Percentiles rank a stretch among this genome's conserved stretches.
Conservation (phyloP, 495 filamentous ascomycete genomes). For the Friedmanniomyces simplex region DNA sequence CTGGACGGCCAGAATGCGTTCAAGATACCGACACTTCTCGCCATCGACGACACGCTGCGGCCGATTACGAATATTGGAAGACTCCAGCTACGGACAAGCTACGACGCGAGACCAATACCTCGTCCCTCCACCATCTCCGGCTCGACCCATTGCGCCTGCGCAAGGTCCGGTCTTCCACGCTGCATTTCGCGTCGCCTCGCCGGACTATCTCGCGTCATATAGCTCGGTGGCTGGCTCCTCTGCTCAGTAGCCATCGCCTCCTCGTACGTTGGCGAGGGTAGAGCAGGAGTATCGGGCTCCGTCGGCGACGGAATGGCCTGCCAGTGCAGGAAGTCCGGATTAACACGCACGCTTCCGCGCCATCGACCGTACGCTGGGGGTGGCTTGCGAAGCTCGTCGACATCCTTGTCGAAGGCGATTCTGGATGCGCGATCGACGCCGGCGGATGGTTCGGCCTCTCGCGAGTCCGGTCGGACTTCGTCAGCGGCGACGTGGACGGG, state of each 20-base stretch:
- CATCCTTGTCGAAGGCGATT: constrained; percentile 4
- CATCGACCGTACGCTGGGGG: constrained; percentile 85
- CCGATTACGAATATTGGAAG: no score
- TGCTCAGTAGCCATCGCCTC: constrained; percentile 10
- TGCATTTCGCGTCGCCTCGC: constrained; percentile 9
- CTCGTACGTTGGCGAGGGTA: constrained; percentile 21
- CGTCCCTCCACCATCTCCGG: constrained; percentile 19
- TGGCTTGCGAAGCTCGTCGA: constrained; percentile 28
- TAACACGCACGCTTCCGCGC: constrained; percentile 68
- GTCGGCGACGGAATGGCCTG: constrained; percentile 28
- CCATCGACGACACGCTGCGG: not conserved
- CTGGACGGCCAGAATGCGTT: not conserved
- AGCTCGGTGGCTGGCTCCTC: constrained; percentile 14
- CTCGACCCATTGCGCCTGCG: constrained; percentile 9
- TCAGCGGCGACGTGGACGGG: constrained; percentile 26
- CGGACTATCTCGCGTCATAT: constrained; percentile 19
- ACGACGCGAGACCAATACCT: constrained; percentile 8
- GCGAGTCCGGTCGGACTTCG: constrained; percentile 19
- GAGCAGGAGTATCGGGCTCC: constrained; percentile 6
- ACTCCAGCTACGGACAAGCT: not conserved
- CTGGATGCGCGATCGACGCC: not conserved
- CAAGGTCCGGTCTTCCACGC: not conserved
- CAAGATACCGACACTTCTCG: not conserved
- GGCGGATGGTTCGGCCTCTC: constrained; percentile 13
- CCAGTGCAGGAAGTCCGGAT: constrained; percentile 76